Base-by-base conservation (phyloP, 75 land plant species). In the Isoetes taiwanensis region DNA sequence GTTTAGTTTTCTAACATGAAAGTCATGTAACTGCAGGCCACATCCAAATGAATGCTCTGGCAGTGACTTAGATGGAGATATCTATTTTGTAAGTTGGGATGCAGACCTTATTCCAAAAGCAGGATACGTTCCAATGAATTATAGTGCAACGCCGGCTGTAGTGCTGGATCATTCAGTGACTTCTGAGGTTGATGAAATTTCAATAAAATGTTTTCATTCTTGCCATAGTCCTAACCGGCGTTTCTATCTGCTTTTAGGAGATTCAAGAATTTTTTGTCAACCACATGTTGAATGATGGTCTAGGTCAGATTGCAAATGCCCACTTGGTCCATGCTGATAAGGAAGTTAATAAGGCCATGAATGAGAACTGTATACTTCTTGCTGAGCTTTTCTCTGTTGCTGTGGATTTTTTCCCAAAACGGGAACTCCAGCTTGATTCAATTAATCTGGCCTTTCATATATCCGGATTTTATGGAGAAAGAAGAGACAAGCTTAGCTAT, bases 111-210 rank as follows among this genome's bases (percentile, higher is more conserved):
- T 54, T 8, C 57, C 57, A 30, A 14, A 14, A 6, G 31, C n/a
- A 10, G 14, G 5, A 3, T n/a, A 24, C 33, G 57, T 27, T 14
- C 32, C 57, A 3, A 54, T 54, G 57, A 5, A 20, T 30, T 54
- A 54, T n/a, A 24, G 14, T n/a, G 32, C 57, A 4, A 3, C 33
- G 14, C 9, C 14, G 8, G 57, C 57, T 24, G 32, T n/a, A 4
- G 14, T 16, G 57, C 57, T 30, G 9, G 86, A 82, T 52, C 93
- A 86, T 61, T 64, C 79, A 38, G 95, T 88, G 16, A 78, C 87
- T 9, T 34, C 86, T 40, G 82, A 82, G 84, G 97, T 73, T 68
- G 32, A 42, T 59, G 16, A 20, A 26, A 56, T n/a, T n/a, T n/a
- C n/a, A 23, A 46, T n/a, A 8, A 46, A n/a, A n/a, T n/a, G n/a